Evolutionary conservation across 2,329 filamentous ascomycete genomes (phyloP), one percentile per base, ranked within the genome.

Genomic region (Fusarium sp.): DNA sequence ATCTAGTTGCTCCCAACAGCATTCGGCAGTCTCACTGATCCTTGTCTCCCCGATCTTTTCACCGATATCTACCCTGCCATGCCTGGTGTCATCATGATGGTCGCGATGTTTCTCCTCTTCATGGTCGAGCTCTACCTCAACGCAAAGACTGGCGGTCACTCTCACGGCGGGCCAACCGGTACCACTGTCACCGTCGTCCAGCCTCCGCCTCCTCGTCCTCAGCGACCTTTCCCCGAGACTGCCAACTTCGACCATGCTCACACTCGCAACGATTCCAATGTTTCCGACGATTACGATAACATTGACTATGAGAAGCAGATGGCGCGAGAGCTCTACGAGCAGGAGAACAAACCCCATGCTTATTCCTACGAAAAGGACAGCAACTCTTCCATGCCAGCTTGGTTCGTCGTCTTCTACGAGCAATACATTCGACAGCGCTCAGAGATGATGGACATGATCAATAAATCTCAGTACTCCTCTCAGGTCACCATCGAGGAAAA

Each of bases 11-110:
- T 91, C 10, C 89, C 89, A 1, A 89, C 87, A 6, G 88, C 89
- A 18, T 91, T 90, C 74, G 81, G 79, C 52, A 87, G 81, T 66
- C 80, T 88, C 33, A 82, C 79, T 37, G 80, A 87, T 69, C 85
- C 85, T 17, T 87, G 89, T 73, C 85, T 91, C 10, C 89, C 89
- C 9, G 84, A 88, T 63, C 80, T 91, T 9, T 90, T 90, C 77
- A 88, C 84, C 33, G 83, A 86, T 0, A 77, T 89, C 53, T 91
- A 90, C 75, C 88, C 88, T 9, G 86, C 89, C 30, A 83, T 91
- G 75, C 87, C 89, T 5, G 89, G 89, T 73, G 88, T 89, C 30
- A 90, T 91, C 78, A 90, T 90, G 87, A 90, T 91, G 87, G 83
- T 69, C 0, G 85, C 89, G 23, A 84, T 91, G 69, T 90, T 91